Evolutionary conservation across 208 protist genomes (phyloP), one percentile per base, ranked within the genome.

Genomic region (Acanthamoeba healyi): DNA sequence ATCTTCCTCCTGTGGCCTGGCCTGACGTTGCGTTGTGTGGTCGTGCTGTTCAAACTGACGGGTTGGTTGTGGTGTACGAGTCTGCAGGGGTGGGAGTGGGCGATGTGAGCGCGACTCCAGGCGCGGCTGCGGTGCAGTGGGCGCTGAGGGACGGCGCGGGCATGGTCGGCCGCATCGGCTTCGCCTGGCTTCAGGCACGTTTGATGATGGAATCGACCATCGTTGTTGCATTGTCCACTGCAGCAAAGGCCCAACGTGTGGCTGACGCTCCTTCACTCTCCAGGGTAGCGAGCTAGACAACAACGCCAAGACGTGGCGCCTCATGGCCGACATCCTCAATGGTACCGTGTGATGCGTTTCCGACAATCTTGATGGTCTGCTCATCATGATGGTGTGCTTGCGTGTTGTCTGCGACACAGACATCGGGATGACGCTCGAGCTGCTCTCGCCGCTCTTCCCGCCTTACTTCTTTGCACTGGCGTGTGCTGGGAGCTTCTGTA

Each of bases 131-230:
- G 0, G 44, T 94, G 7, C 94, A 96, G 36, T 96, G 95, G 95
- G 88, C 51, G 24, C 58, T 93, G 22, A 2, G 95, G 24, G 95
- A 95, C 84, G 95, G 93, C 2, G 77, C 90, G 10, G 96, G 96
- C 26, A 97, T 96, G 94, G 40, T 97, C 19, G 95, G 95, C 12
- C 51, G 96, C 40, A 97, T 97, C 29, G 2, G 49, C 32, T 97
- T 97, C 94, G 96, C 96, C 1, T 97, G 95, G 95, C 9, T 46
- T 32, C 38, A 95, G 63, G 92, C 56, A 15, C 44, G 22, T 5
- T 34, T 81, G 86, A 74, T 3, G 63, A 72, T 34, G 14, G 58
- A 67, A 67, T n/a, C n/a, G n/a, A n/a, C n/a, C n/a, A n/a, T n/a
- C n/a, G n/a, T n/a, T n/a, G n/a, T n/a, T n/a, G n/a, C n/a, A n/a